Evolutionary conservation across 805 yeast species (phyloP).

Genomic region (Kazachstania africana): DNA sequence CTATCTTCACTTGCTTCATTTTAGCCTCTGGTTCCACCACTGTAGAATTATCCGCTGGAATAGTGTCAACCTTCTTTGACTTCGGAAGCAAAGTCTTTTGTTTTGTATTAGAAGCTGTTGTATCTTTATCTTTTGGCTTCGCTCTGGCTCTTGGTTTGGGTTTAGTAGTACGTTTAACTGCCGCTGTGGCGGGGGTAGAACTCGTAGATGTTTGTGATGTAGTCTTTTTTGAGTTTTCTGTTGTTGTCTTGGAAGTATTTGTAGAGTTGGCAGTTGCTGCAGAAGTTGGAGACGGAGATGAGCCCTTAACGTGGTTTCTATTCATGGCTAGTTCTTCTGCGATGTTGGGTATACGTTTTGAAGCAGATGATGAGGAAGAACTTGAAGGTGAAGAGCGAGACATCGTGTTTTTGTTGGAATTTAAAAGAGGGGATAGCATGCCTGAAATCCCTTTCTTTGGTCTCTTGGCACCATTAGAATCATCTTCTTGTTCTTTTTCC

Average conservation of each 20-base stretch:
- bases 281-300: constrained; percentile 8
- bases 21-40: constrained; percentile 1
- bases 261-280: not conserved
- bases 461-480: too few species aligned
- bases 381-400: not conserved
- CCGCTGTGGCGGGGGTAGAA: not conserved
- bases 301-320: constrained; percentile 14
- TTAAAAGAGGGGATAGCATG: too few species aligned
- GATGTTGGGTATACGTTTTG: constrained; percentile 15
- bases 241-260: not conserved
- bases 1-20: constrained; percentile 10
- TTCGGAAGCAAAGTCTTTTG: too few species aligned
- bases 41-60: too few species aligned
- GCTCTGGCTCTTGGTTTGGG: constrained; percentile 1
- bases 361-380: not conserved
- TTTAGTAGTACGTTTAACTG: not conserved
- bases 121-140: constrained; percentile 1
- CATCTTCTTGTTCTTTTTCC: too few species aligned
- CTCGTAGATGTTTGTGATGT: not conserved
- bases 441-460: too few species aligned
- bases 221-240: not conserved
- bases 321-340: constrained; percentile 25
- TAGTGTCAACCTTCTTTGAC: too few species aligned
- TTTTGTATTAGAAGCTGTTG: too few species aligned
- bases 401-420: not conserved